Evolutionary conservation across 163 green algal species (phyloP).

Genomic region (Trebouxia gelatinosa): DNA sequence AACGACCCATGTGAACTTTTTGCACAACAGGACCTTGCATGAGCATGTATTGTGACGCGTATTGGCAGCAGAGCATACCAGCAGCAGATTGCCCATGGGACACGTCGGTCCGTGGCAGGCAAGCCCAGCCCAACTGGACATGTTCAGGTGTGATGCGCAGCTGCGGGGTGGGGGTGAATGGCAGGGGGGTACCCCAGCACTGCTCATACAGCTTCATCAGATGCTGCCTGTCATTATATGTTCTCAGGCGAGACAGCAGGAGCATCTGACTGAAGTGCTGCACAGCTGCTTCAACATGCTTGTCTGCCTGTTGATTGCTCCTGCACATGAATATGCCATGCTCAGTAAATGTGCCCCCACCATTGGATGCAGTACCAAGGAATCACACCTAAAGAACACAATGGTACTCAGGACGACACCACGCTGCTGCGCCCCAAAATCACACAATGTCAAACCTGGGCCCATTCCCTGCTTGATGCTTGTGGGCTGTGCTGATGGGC

Average conservation of each 20-base stretch:
- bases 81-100: conserved; percentile 58
- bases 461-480: too few species aligned
- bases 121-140: conserved; percentile 45
- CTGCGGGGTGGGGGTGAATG: conserved; percentile 1
- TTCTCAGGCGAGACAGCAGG: conserved; percentile 84
- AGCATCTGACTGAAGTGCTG: conserved; percentile 55
- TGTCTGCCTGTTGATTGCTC: neutral
- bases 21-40: too few species aligned
- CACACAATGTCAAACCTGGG: too few species aligned
- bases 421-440: too few species aligned
- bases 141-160: conserved; percentile 35
- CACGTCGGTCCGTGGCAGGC: conserved; percentile 24
- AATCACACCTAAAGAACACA: too few species aligned
- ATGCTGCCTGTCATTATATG: conserved; percentile 56
- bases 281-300: neutral
- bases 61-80: conserved; percentile 55
- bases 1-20: too few species aligned
- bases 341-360: too few species aligned
- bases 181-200: conserved; percentile 54
- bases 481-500: too few species aligned
- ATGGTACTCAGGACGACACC: too few species aligned
- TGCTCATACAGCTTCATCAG: conserved; percentile 52
- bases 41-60: too few species aligned
- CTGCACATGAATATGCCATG: too few species aligned
- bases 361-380: too few species aligned